Evolutionary conservation across 1,139 yeast genomes (phyloP), one percentile per base, ranked within the genome.

Genomic region (Kodamaea derodonti): DNA sequence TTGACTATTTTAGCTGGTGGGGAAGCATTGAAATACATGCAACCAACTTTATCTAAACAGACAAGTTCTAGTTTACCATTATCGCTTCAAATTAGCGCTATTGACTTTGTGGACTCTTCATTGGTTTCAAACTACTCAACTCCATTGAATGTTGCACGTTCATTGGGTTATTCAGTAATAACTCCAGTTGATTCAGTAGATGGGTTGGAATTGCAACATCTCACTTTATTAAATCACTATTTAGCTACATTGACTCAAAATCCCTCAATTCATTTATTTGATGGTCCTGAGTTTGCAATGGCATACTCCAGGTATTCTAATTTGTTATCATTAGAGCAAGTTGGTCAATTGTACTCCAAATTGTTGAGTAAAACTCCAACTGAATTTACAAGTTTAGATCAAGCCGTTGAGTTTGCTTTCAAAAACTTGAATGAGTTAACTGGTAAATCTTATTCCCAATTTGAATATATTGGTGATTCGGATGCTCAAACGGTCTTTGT

Each of bases 401-500:
- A 68, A 6, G 66, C 71, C 20, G 45, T 69, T 28, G 58, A 54
- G 13, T 33, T 47, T 13, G 78, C 81, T 14, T 67, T 79, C 29
- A 39, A 47, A 3, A 58, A 72, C 29, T 67, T 84, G 51, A 84
- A 84, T 56, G 54, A 67, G 20, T 60, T 75, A 24, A 65, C 85
- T 27, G 84, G 82, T 29, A 71, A 81, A 11, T 55, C 65, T 20
- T 81, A 80, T 54, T 65, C 75, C 34, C 77, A 84, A 22, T 84
- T 88, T 50, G 85, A 86, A 57, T 86, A 83, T 58, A 58, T 57
- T 40, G 96, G 96, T 36, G 64, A 68, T 37, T 54, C 60, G 9
- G 58, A 65, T 37, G 81, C 95, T 7, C 75, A 75, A 31, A 75
- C 82, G 22, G 86, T 90, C 12, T 78, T 85, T 54, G 92, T 88